Evolutionary conservation across 1,139 yeast species (phyloP).

Genomic region (Diutina ranongensis): DNA sequence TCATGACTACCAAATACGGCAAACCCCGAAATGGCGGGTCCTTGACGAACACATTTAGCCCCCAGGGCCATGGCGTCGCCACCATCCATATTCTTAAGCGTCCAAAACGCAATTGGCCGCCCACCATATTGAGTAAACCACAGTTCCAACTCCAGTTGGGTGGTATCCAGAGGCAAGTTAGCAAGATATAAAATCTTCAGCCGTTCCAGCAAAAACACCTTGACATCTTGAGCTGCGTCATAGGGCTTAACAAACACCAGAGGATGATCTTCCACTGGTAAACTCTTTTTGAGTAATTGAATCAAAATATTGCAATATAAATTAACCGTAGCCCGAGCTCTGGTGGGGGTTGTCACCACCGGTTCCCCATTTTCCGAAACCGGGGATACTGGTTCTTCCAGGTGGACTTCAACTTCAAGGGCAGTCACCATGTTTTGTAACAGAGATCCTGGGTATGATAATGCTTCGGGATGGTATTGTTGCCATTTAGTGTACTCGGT

Average conservation of each 20-base stretch:
- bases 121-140: conserved; percentile 89
- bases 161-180: conserved; percentile 73
- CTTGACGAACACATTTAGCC: conserved; percentile 12
- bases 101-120: conserved; percentile 85
- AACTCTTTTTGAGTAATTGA: conserved; percentile 42
- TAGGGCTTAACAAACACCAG: conserved; percentile 60
- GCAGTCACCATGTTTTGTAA: conserved; percentile 46
- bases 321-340: conserved; percentile 17
- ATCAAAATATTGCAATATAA: conserved; percentile 32
- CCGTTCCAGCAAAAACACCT: conserved; percentile 56
- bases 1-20: conserved; percentile 79
- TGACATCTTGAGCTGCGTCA: conserved; percentile 61
- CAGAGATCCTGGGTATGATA: conserved; percentile 38
- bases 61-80: background rate
- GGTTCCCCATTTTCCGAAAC: background rate
- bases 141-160: conserved; percentile 80
- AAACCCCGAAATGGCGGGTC: conserved; percentile 55
- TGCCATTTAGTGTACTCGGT: conserved; percentile 70
- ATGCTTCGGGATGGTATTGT: conserved; percentile 45
- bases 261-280: conserved; percentile 40
- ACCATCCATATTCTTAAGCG: conserved; percentile 50
- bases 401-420: conserved; percentile 37
- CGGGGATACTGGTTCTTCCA: conserved; percentile 8
- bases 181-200: conserved; percentile 71
- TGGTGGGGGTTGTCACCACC: background rate